A percentile compares a stretch with the other conserved stretches of the same genome.
Evolutionary conservation across 768 basidiomycete genomes (phyloP).

Genomic region (Pleurotus djamor): DNA sequence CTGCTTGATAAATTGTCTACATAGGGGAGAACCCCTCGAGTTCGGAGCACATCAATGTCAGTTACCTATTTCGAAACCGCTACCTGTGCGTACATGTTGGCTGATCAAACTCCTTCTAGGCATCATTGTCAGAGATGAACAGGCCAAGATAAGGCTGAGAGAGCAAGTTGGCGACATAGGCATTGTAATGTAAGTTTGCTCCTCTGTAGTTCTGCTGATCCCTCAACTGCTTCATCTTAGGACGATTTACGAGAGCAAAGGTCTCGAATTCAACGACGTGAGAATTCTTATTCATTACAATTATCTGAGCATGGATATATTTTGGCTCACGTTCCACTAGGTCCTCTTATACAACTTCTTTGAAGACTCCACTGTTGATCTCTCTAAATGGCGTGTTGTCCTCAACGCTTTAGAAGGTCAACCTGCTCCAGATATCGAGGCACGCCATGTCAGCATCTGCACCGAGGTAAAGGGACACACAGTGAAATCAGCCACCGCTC

Average conservation of each 20-base stretch:
- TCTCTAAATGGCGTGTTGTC: constrained; percentile 59
- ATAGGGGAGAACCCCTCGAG: constrained; percentile 46
- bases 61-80: constrained; percentile 4
- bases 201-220: neutral
- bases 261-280: constrained; percentile 67
- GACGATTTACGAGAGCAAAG: constrained; percentile 65
- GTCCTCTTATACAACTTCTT: constrained; percentile 79
- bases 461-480: constrained; percentile 40
- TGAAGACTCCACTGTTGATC: constrained; percentile 51
- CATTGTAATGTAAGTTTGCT: constrained; percentile 52
- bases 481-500: neutral
- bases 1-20: neutral
- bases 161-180: constrained; percentile 57
- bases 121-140: constrained; percentile 66
- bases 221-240: constrained; percentile 15
- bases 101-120: constrained; percentile 31
- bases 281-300: neutral
- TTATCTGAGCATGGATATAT: neutral
- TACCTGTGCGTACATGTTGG: neutral
- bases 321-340: constrained; percentile 26
- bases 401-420: constrained; percentile 36
- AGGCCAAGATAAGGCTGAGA: constrained; percentile 43
- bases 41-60: constrained; percentile 68
- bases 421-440: constrained; percentile 16
- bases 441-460: constrained; percentile 53